These are phyloP conservation scores for Zygosaccharomyces pseudobailii DNA, from an alignment of 1,139 yeast species.

Conservation along the genomic window DNA sequence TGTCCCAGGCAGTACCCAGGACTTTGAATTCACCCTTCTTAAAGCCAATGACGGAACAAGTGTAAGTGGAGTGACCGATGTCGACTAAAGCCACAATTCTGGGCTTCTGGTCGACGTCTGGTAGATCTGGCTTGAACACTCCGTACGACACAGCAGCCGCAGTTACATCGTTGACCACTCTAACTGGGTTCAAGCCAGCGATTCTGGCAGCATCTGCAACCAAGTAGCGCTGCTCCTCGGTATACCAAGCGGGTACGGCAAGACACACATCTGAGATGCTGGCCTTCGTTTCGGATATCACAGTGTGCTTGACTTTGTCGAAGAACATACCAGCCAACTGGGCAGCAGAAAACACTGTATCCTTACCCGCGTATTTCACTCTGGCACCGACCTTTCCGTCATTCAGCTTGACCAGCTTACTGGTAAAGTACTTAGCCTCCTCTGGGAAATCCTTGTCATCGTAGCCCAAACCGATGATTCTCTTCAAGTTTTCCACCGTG, in stretches of 20 bases:
- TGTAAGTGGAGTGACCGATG: conserved; percentile 94
- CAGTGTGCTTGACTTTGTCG: conserved; percentile 79
- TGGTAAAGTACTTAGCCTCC: conserved; percentile 71
- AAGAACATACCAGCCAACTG: conserved; percentile 94
- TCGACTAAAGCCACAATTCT: conserved; percentile 90
- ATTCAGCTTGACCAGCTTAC: conserved; percentile 61
- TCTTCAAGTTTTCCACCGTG: conserved; percentile 90
- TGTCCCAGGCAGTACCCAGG: conserved; percentile 87
- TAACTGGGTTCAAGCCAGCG: conserved; percentile 96
- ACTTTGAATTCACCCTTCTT: conserved; percentile 95
- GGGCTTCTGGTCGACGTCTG: conserved; percentile 71
- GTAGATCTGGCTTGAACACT: conserved; percentile 92
- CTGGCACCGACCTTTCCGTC: conserved; percentile 79
- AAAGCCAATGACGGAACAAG: conserved; percentile 84
- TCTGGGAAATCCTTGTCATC: conserved; percentile 72
- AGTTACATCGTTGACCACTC: conserved; percentile 94
- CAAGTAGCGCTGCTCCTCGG: conserved; percentile 95
- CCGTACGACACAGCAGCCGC: conserved; percentile 99
- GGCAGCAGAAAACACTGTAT: conserved; percentile 73
- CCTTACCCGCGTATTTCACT: conserved; percentile 79
- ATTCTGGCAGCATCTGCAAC: conserved; percentile 91
- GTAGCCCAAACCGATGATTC: conserved; percentile 76
- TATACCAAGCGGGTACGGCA: conserved; percentile 96
- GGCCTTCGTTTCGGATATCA: conserved; percentile 77
- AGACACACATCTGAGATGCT: conserved; percentile 81